Evolutionary conservation across 495 filamentous ascomycete genomes (phyloP), one percentile per base, ranked within the genome.

Genomic region (Xylaria sp.): DNA sequence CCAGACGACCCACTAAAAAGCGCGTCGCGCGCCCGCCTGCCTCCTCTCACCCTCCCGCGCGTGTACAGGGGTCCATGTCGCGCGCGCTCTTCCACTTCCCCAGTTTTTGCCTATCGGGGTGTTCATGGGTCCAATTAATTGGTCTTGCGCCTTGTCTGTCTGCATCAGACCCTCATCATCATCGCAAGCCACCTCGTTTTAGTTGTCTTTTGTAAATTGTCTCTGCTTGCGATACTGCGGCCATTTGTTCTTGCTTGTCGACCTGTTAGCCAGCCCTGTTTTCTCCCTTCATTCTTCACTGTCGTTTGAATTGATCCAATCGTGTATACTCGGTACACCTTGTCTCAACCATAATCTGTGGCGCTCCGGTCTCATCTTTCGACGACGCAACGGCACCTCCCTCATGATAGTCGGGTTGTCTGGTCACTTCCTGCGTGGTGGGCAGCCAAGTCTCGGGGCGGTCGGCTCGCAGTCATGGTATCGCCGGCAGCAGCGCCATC

Each of bases 381-480:
- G 29, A 43, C 59, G 41, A 41, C 68, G 21, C 26, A 65, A 43
- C 12, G 26, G 26, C 46, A 15, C 52, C 40, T 55, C 33, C 17
- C 71, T 33, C 67, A 77, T 78, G 76, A 75, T 67, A 72, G 63
- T 65, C 62, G 52, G 41, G 40, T 41, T 70, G 58, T 40, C 35
- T 19, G 43, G 19, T 37, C 26, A 59, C n/a, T 67, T 40, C 72
- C 63, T 41, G 48, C 43, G 62, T 67, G 67, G 77, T 73, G 73
- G 44, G 35, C 55, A 48, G 63, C n/a, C 64, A 67, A 53, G 41
- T 33, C 67, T 19, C 44, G 71, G 65, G 74, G 75, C 67, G 71
- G 59, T 69, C 74, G 69, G 71, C 73, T 75, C 64, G 76, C 79
- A 83, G 83, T 76, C 76, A 87, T 87, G 85, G 82, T 82, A 81